Evolutionary conservation across 139 green algal genomes (phyloP).

Genomic region (Picochlorum sp.): DNA sequence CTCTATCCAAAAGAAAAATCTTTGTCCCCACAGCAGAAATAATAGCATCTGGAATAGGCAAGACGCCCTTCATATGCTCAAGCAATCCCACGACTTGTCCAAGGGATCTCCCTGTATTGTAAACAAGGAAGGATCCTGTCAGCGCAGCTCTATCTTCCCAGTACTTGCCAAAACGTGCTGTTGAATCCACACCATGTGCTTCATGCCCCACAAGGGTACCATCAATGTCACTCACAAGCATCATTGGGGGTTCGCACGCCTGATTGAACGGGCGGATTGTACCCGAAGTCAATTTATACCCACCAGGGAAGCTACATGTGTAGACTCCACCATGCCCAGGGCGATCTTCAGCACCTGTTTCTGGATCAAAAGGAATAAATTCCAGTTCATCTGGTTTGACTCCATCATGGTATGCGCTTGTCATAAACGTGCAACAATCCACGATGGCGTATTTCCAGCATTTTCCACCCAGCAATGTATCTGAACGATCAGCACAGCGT

Average conservation of each 20-base stretch:
- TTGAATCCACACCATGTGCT: constrained; percentile 29
- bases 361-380: constrained; percentile 20
- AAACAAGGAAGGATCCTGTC: constrained; percentile 62
- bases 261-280: constrained; percentile 46
- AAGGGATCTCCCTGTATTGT: constrained; percentile 72
- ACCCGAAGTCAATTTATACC: constrained; percentile 55
- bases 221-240: constrained; percentile 76
- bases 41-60: constrained; percentile 72
- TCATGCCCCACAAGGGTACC: constrained; percentile 75
- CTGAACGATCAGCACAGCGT: background rate
- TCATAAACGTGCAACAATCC: background rate
- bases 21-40: constrained; percentile 86
- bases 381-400: constrained; percentile 33
- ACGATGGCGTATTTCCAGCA: background rate
- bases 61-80: constrained; percentile 46
- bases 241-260: constrained; percentile 36
- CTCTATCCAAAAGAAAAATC: constrained; percentile 58
- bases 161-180: constrained; percentile 54
- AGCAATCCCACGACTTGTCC: constrained; percentile 68
- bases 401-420: background rate
- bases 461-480: background rate
- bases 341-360: constrained; percentile 20
- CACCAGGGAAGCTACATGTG: constrained; percentile 26
- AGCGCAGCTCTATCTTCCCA: constrained; percentile 68
- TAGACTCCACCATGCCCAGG: constrained; percentile 30